Evolutionary conservation across 129 eudicot genomes (phyloP), one percentile per base, ranked within the genome.

Genomic region (Dittrichia graveolens): DNA sequence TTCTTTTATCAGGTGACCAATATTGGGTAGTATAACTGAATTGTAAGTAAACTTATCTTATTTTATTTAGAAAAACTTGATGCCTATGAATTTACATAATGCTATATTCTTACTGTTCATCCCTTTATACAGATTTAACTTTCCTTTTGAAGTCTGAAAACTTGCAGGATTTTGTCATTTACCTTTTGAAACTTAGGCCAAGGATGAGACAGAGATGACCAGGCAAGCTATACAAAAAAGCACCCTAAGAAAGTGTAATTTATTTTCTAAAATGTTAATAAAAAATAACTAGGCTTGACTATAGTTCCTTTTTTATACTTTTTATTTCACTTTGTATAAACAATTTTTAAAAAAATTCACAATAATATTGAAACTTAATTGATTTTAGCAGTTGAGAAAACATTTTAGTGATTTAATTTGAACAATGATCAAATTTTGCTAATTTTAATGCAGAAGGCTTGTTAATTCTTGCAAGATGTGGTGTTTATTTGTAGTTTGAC

Each of bases 221-320:
- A 64, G 69, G 38, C 53, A 64, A 64, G 69, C 60, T 54, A 54
- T 54, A 31, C 60, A n/a, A n/a, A n/a, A n/a, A n/a, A n/a, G n/a
- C 2, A 24, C 31, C 31, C 31, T 24, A 24, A 24, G 31, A 24
- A 24, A 24, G 31, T 24, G 31, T 2, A 24, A 24, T 24, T 24
- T 24, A 2, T 24, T 0, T 24, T 24, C 2, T 24, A 24, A 24
- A 24, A 24, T 24, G 31, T 2, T 24, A 24, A 24, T 24, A 0
- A 24, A 24, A 24, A 24, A 2, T 24, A 24, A 0, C 31, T 24
- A 24, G 31, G 31, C 2, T 24, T 24, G 31, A 24, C 31, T 0
- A 24, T n/a, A n/a, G n/a, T n/a, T n/a, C n/a, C n/a, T n/a, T n/a
- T 24, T 24, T 24, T 24, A 24, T 24, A 24, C 1, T 24, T 24